Percentiles rank a stretch among this genome's conserved stretches.
phyloP scores from a whole-genome alignment of 2,329 filamentous ascomycete species.

The Juglanconis sp. region DNA sequence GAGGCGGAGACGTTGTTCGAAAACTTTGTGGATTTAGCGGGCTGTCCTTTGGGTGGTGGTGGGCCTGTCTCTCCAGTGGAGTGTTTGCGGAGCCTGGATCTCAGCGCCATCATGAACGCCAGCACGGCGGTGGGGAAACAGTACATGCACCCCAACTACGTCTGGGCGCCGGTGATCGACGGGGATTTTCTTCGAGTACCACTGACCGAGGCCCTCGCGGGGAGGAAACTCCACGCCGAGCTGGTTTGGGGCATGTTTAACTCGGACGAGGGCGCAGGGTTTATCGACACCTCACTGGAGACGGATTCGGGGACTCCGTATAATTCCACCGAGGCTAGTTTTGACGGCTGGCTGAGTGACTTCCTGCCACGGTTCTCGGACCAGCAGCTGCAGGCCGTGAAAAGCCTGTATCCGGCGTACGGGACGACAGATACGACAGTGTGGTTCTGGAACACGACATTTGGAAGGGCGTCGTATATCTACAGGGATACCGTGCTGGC shows the following conservation, averaged over 20 bases:
- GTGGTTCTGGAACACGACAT: neutral
- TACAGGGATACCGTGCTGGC: neutral
- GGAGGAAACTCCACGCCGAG: neutral
- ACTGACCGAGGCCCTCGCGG: neutral
- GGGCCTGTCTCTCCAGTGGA: neutral
- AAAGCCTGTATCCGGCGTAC: neutral
- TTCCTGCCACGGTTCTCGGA: neutral
- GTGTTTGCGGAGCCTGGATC: neutral
- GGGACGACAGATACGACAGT: neutral
- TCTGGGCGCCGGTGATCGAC: neutral
- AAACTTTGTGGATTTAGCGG: neutral
- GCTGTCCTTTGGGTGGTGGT: neutral
- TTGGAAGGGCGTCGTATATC: neutral
- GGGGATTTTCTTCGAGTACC: neutral
- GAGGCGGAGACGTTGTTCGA: neutral
- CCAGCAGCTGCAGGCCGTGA: neutral
- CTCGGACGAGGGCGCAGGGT: neutral
- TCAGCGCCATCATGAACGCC: neutral
- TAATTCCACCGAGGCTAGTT: neutral
- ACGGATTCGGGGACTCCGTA: neutral
- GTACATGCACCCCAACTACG: neutral
- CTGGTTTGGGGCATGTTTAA: constrained; percentile 1
- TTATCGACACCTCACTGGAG: neutral
- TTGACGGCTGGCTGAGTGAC: neutral
- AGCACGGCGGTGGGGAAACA: neutral